A percentile compares a stretch with the other conserved stretches of the same genome.
phyloP scores from a whole-genome alignment of 768 basidiomycete species.

The Lactarius pseudohatsudake region DNA sequence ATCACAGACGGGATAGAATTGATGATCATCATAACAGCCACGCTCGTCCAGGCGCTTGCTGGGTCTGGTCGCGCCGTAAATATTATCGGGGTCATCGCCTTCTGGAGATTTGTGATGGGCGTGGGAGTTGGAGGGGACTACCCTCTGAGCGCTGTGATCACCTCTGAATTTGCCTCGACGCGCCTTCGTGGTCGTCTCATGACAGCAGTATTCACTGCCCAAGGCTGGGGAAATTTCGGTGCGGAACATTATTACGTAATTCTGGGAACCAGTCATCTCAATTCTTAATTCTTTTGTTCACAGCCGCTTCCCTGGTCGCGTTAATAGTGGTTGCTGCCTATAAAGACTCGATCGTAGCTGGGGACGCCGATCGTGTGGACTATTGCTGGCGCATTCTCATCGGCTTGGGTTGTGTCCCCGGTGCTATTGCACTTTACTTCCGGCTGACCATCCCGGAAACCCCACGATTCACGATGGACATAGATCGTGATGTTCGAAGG shows the following conservation, averaged over 20 bases:
- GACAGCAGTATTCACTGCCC: constrained; percentile 81
- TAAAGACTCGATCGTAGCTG: constrained; percentile 56
- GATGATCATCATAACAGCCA: constrained; percentile 77
- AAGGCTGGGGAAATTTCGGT: constrained; percentile 90
- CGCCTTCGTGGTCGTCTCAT: constrained; percentile 80
- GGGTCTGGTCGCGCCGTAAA: constrained; percentile 64
- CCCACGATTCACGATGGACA: constrained; percentile 89
- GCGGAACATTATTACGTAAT: constrained; percentile 28
- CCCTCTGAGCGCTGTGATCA: constrained; percentile 80
- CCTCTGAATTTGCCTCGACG: constrained; percentile 84
- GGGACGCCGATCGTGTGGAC: constrained; percentile 57
- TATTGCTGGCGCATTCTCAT: constrained; percentile 85
- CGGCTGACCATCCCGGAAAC: constrained; percentile 91
- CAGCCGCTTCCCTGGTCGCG: constrained; percentile 66
- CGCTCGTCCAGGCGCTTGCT: constrained; percentile 81
- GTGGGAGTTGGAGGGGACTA: constrained; percentile 89
- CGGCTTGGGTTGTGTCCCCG: constrained; percentile 84
- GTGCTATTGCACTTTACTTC: constrained; percentile 81
- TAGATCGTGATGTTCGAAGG: constrained; percentile 77
- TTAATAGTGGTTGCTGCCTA: constrained; percentile 64
- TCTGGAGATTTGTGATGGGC: constrained; percentile 85
- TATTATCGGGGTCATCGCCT: constrained; percentile 72
- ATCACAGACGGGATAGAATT: constrained; percentile 63
- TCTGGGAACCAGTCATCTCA: too few relatives aligned
- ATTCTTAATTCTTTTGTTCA: background rate